Percentiles rank a stretch among this genome's conserved stretches.
Conservation (phyloP, 2,329 filamentous ascomycete genomes). For the Hypoxylon sp. region DNA sequence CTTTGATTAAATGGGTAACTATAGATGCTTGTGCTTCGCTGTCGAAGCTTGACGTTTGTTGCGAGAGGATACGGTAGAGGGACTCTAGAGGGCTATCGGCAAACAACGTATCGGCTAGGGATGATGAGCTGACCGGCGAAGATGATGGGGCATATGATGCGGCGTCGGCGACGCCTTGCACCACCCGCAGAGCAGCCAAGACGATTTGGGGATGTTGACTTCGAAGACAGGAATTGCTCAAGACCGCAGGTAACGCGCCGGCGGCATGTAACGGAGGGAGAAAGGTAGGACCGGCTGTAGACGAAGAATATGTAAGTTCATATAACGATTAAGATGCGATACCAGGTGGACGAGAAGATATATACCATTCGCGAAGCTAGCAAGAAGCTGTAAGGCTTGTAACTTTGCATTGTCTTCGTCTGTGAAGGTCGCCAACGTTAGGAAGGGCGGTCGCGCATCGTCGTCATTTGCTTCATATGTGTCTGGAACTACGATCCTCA, state of each 20-base stretch:
- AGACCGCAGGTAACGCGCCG: conserved; percentile 76
- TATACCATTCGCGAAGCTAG: conserved; percentile 87
- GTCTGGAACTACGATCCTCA: conserved; percentile 61
- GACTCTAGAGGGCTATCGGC: conserved; percentile 71
- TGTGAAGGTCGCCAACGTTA: conserved; percentile 60
- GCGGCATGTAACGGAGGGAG: conserved; percentile 80
- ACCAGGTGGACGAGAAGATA: neutral
- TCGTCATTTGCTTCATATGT: conserved; percentile 58
- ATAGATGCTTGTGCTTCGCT: conserved; percentile 74
- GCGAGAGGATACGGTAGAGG: conserved; percentile 75
- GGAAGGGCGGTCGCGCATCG: conserved; percentile 54
- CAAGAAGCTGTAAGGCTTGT: conserved; percentile 87
- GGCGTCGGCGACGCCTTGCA: conserved; percentile 80
- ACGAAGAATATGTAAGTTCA: conserved; percentile 36
- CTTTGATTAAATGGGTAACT: conserved; percentile 69
- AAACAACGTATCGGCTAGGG: conserved; percentile 77
- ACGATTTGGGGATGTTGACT: conserved; percentile 76
- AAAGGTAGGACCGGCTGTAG: conserved; percentile 82
- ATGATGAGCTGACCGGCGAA: conserved; percentile 63
- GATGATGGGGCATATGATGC: conserved; percentile 68
- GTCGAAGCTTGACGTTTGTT: conserved; percentile 66
- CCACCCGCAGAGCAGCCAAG: conserved; percentile 79
- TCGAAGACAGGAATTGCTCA: conserved; percentile 77
- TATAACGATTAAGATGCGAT: conserved; percentile 6
- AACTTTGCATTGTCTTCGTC: conserved; percentile 78